Evolutionary conservation across 1,284 basidiomycete species (phyloP).

Genomic region (Boletus semigastroideus): DNA sequence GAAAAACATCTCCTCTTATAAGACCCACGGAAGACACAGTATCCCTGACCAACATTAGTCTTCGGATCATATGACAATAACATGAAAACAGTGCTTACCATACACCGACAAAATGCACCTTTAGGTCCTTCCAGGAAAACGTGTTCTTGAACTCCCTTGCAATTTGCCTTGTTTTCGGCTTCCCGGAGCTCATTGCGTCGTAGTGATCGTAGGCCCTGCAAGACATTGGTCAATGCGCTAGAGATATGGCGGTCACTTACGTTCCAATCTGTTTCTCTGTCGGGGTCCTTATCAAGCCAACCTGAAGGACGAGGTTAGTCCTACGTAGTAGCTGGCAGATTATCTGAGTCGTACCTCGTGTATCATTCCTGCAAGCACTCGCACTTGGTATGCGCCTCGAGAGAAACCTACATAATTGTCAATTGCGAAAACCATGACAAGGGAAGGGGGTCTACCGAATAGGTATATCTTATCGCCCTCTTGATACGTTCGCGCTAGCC

Average conservation of each 20-base stretch:
- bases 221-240: neutral
- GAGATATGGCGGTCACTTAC: conserved; percentile 9
- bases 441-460: conserved; percentile 33
- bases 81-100: conserved; percentile 29
- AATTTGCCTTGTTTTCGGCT: conserved; percentile 14
- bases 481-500: conserved; percentile 39
- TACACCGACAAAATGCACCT: conserved; percentile 42
- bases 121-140: conserved; percentile 35
- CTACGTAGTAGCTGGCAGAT: too few species aligned
- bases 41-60: conserved; percentile 5
- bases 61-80: neutral
- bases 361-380: conserved; percentile 44
- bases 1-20: conserved; percentile 23
- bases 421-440: neutral
- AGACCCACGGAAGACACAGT: conserved; percentile 39
- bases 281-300: conserved; percentile 23
- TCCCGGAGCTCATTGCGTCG: conserved; percentile 16
- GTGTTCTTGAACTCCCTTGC: conserved; percentile 36
- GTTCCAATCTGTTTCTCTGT: conserved; percentile 29
- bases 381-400: conserved; percentile 46
- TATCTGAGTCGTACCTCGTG: conserved; percentile 28
- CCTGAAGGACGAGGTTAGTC: conserved; percentile 8
- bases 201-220: conserved; percentile 42
- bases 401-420: conserved; percentile 39
- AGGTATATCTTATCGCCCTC: conserved; percentile 43